Percentiles rank a stretch among this genome's conserved stretches.
Conservation (phyloP, 805 yeast genomes). For the Candida peoriensis region DNA sequence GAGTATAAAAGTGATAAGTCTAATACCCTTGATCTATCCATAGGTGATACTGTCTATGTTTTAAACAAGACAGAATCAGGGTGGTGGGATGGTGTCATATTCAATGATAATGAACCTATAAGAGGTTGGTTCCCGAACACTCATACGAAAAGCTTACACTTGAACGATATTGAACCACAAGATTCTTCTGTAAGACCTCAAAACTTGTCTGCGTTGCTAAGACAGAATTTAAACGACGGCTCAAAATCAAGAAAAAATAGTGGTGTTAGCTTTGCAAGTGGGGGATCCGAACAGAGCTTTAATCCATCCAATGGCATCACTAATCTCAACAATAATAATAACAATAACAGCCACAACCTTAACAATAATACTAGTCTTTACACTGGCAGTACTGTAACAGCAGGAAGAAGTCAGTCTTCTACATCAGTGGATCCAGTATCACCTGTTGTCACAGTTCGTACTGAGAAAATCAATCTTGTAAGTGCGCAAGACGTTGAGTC, state of each 20-base stretch:
- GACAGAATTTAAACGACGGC: conserved; percentile 19
- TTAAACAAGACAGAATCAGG: conserved; percentile 57
- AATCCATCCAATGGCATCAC: conserved; percentile 30
- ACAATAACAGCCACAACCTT: neutral
- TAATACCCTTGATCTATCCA: conserved; percentile 44
- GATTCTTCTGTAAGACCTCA: conserved; percentile 12
- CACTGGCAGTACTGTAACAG: neutral
- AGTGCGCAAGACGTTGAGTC: conserved; percentile 33
- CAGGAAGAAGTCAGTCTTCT: neutral
- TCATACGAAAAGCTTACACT: conserved; percentile 39
- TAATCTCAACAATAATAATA: too few species aligned
- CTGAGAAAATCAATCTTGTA: conserved; percentile 23
- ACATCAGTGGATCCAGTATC: conserved; percentile 10
- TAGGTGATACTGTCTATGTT: conserved; percentile 72
- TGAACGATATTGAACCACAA: neutral
- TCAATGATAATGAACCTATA: conserved; percentile 25
- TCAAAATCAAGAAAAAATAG: conserved; percentile 41
- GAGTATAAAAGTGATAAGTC: conserved; percentile 51
- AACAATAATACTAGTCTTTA: too few species aligned
- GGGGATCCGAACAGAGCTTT: conserved; percentile 13
- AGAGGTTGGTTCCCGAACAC: conserved; percentile 87
- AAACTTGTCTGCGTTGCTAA: conserved; percentile 17
- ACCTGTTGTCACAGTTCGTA: conserved; percentile 5
- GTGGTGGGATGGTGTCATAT: conserved; percentile 84
- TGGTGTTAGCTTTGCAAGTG: conserved; percentile 44